Percentiles rank a stretch among this genome's conserved stretches.
phyloP scores from a whole-genome alignment of 495 filamentous ascomycete genomes.

The Cetradonia linearis region DNA sequence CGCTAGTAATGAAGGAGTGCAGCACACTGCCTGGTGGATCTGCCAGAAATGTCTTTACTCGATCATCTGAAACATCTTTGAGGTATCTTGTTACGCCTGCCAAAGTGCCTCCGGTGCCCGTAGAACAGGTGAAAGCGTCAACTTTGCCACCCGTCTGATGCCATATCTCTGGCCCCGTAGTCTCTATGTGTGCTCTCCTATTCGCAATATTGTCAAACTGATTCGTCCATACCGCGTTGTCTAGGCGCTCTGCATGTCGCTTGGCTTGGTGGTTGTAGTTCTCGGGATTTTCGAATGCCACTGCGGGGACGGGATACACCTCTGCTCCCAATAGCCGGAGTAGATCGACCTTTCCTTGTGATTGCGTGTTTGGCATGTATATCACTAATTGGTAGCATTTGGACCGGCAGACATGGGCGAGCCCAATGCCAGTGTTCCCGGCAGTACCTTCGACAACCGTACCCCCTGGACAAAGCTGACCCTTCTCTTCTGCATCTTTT shows the following conservation, averaged over 20 bases:
- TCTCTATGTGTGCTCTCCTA: conserved; percentile 88
- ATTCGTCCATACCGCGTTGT: conserved; percentile 97
- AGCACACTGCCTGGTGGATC: conserved; percentile 90
- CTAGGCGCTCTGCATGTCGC: conserved; percentile 71
- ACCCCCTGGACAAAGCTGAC: conserved; percentile 70
- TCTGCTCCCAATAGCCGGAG: conserved; percentile 88
- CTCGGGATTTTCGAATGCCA: conserved; percentile 87
- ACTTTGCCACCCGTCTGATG: conserved; percentile 77
- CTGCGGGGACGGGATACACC: conserved; percentile 93
- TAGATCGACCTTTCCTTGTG: conserved; percentile 93
- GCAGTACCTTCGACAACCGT: conserved; percentile 96
- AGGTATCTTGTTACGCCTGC: conserved; percentile 84
- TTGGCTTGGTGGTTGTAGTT: conserved; percentile 97
- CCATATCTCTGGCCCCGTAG: conserved; percentile 96
- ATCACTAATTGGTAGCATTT: conserved; percentile 93
- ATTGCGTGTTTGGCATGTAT: conserved; percentile 99
- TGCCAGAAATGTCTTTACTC: conserved; percentile 82
- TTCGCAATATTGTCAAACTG: conserved; percentile 98
- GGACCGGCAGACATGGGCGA: conserved; percentile 90
- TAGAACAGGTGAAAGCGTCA: conserved; percentile 91
- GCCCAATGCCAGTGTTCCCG: conserved; percentile 94
- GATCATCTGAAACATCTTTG: conserved; percentile 68
- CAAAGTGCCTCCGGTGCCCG: conserved; percentile 85
- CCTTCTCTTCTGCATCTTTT: conserved; percentile 82
- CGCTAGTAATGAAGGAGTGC: conserved; percentile 80